Percentiles rank a stretch among this genome's conserved stretches.
Conservation (phyloP, 225 moss, liverwort and hornwort genomes). For the Pleurozium schreberi region DNA sequence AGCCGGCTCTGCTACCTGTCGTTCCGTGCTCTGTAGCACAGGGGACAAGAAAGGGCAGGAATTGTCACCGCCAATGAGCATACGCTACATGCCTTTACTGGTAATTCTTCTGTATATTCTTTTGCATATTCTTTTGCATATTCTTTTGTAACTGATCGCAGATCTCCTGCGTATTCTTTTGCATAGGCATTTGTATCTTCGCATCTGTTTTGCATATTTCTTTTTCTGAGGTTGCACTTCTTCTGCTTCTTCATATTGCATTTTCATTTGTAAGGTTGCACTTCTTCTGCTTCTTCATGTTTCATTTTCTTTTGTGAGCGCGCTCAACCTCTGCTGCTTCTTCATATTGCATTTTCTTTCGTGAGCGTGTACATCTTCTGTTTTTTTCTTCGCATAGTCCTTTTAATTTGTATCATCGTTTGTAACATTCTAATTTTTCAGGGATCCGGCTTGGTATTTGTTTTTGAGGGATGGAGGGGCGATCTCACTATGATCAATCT, state of each 20-base stretch:
- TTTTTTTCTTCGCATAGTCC: too few relatives aligned
- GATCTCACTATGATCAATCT: not conserved
- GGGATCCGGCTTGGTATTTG: not conserved
- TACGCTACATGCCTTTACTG: conserved; percentile 58
- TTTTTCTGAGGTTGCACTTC: too few relatives aligned
- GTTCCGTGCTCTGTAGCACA: conserved; percentile 82
- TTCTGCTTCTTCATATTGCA: too few relatives aligned
- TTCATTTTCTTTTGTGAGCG: too few relatives aligned
- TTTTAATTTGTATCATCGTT: too few relatives aligned
- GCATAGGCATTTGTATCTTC: too few relatives aligned
- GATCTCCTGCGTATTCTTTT: not conserved
- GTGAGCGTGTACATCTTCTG: too few relatives aligned
- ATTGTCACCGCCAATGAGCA: conserved; percentile 66
- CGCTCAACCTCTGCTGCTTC: too few relatives aligned
- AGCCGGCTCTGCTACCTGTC: conserved; percentile 73
- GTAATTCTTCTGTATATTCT: not conserved
- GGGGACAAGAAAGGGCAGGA: conserved; percentile 97
- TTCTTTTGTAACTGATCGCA: not conserved
- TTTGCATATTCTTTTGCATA: not conserved
- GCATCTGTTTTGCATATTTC: not conserved
- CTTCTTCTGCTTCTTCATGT: too few relatives aligned
- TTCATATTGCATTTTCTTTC: too few relatives aligned
- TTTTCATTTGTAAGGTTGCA: too few relatives aligned
- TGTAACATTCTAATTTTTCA: not conserved
- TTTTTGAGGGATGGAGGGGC: not conserved